Base-by-base conservation (phyloP, 2,329 filamentous ascomycete genomes). In the Fusarium sp. region DNA sequence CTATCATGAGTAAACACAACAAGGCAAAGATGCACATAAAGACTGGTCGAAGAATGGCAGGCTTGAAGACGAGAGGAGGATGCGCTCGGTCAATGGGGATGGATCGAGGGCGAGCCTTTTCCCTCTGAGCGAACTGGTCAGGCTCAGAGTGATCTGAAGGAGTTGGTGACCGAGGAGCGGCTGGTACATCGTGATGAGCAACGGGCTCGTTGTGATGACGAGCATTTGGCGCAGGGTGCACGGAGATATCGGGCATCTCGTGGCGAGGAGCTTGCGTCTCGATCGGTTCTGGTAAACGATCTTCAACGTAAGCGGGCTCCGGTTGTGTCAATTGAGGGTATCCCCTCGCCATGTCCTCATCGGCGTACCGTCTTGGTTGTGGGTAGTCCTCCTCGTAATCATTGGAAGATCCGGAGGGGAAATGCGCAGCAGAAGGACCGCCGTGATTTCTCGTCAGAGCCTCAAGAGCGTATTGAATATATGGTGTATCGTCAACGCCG, bases 391-490 rank as follows among this genome's bases (percentile, higher is more conserved):
- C 72, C 9, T 80, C 71, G 10, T 73, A 80, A 42, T 75, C 77
- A 13, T 81, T 79, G n/a, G 80, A 83, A 63, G 79, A 79, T 38
- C 74, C 78, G 9, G 87, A 85, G 61, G 87, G 82, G 59, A 89
- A 86, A 74, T 88, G 83, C 62, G 86, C 84, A 63, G 87, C 85
- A 15, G 88, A 87, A 65, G 85, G 83, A 11, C 90, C 86, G 69
- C 93, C 90, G 65, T 91, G 91, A 77, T 93, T 90, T 54, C 92
- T 87, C 11, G 94, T 97, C 75, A 98, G 85, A 72, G 96, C 94
- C 73, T 97, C 93, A 72, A 98, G 90, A 45, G 96, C 95, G 81
- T 96, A 97, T 73, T 93, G 93, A 72, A 98, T 94, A 81, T 95
- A 97, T 1, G 94, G 95, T 14, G 91, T 93, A 79, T 97, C 93